phyloP scores from a whole-genome alignment of 352 stramenopile genomes.

The Phytopythium aichiense region DNA sequence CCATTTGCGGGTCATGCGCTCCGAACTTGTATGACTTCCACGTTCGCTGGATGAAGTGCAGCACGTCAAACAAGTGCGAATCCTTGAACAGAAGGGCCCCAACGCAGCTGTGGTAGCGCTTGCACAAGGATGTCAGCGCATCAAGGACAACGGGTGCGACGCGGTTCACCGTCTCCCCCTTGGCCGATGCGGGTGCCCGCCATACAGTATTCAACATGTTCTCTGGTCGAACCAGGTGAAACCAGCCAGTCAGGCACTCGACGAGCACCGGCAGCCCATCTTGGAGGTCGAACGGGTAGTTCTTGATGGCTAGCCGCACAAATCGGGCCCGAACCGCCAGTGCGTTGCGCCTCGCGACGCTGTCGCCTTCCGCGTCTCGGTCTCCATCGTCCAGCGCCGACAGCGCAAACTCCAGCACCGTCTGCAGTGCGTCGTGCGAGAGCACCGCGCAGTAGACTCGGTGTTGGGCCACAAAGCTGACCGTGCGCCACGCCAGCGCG shows the following conservation, averaged over 20 bases:
- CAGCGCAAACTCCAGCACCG: slow-evolving; percentile 53
- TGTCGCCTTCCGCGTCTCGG: slow-evolving; percentile 8
- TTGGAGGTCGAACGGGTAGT: slow-evolving; percentile 58
- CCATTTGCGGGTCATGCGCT: slow-evolving; percentile 26
- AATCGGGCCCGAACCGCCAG: slow-evolving; percentile 29
- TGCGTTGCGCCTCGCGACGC: slow-evolving; percentile 15
- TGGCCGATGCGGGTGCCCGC: neutral
- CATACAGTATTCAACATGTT: slow-evolving; percentile 14
- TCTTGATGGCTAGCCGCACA: slow-evolving; percentile 41
- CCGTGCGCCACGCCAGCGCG: slow-evolving; percentile 60
- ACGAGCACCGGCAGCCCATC: slow-evolving; percentile 38
- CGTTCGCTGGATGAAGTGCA: slow-evolving; percentile 62
- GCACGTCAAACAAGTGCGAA: slow-evolving; percentile 23
- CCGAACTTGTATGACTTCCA: slow-evolving; percentile 43
- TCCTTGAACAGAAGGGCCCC: slow-evolving; percentile 35
- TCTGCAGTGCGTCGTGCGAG: slow-evolving; percentile 38
- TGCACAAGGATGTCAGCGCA: slow-evolving; percentile 43
- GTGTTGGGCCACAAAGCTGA: slow-evolving; percentile 49
- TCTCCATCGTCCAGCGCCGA: slow-evolving; percentile 37
- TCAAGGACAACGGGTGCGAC: slow-evolving; percentile 46
- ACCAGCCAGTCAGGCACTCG: slow-evolving; percentile 49
- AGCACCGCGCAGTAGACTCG: slow-evolving; percentile 71
- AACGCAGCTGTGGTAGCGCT: slow-evolving; percentile 36
- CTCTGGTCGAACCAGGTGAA: slow-evolving; percentile 23
- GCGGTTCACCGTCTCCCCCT: slow-evolving; percentile 2